phyloP scores from a whole-genome alignment of 108 stramenopile species.

The Skeletonema costatum region DNA sequence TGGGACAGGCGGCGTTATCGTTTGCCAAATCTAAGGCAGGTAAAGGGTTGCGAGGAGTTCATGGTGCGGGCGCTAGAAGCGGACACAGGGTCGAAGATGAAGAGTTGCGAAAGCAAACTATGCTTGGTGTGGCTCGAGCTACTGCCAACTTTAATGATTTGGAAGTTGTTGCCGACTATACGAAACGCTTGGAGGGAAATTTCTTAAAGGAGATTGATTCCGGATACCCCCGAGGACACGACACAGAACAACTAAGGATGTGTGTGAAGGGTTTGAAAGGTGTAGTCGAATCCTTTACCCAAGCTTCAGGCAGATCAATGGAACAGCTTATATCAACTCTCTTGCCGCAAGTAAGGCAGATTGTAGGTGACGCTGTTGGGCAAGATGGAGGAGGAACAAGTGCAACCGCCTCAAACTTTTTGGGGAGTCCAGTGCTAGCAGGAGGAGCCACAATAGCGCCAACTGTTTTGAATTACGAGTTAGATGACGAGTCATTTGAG shows the following conservation, averaged over 20 bases:
- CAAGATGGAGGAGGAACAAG: slow-evolving; percentile 39
- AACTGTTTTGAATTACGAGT: slow-evolving; percentile 76
- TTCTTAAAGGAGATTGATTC: slow-evolving; percentile 60
- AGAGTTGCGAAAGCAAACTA: slow-evolving; percentile 51
- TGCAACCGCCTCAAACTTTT: slow-evolving; percentile 39
- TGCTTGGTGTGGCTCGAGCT: slow-evolving; percentile 68
- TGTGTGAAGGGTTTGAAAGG: slow-evolving; percentile 70
- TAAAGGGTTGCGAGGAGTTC: slow-evolving; percentile 43
- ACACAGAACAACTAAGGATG: slow-evolving; percentile 79
- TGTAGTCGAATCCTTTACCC: slow-evolving; percentile 63
- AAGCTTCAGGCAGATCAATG: slow-evolving; percentile 58
- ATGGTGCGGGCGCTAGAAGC: slow-evolving; percentile 36
- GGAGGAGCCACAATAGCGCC: slow-evolving; percentile 43
- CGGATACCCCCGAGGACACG: slow-evolving; percentile 68
- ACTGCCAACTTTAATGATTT: slow-evolving; percentile 86
- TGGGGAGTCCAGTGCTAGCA: slow-evolving; percentile 61
- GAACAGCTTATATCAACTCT: slow-evolving; percentile 69
- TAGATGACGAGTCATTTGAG: slow-evolving; percentile 81
- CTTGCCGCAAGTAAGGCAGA: slow-evolving; percentile 71
- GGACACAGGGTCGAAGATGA: slow-evolving; percentile 26
- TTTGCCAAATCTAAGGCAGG: slow-evolving; percentile 50
- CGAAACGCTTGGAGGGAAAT: slow-evolving; percentile 61
- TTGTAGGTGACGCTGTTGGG: slow-evolving; percentile 85
- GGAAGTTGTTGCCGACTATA: slow-evolving; percentile 75
- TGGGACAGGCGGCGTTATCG: slow-evolving; percentile 56